These are phyloP conservation scores for Alternaria longipes DNA, from an alignment of 2,329 filamentous ascomycete genomes.

Conservation along the genomic window DNA sequence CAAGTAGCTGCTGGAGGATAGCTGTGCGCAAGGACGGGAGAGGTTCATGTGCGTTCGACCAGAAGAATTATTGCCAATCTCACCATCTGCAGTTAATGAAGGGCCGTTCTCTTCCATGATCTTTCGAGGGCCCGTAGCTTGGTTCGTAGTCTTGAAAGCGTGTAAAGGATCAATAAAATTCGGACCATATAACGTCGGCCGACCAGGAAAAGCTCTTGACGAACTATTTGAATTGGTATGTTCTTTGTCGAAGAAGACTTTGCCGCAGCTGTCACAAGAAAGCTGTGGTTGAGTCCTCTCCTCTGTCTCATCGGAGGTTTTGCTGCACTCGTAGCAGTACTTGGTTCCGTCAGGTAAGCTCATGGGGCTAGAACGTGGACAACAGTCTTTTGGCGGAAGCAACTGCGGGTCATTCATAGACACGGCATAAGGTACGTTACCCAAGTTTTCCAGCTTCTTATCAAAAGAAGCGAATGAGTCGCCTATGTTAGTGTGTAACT, in stretches of 20 bases:
- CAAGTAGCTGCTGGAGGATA: neutral
- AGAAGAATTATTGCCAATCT: neutral
- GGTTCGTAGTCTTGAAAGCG: neutral
- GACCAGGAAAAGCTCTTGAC: neutral
- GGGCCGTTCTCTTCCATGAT: neutral
- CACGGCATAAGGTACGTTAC: neutral
- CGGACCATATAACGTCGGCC: neutral
- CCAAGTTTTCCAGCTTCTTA: neutral
- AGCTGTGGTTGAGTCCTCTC: neutral
- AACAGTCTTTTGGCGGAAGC: neutral
- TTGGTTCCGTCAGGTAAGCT: neutral
- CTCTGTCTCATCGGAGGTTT: neutral
- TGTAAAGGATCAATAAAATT: neutral
- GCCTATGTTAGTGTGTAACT: neutral
- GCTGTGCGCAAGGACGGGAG: neutral
- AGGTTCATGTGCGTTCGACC: neutral
- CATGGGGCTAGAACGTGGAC: neutral
- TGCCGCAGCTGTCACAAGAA: neutral
- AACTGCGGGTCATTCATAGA: neutral
- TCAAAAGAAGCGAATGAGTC: neutral
- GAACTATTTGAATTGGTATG: neutral
- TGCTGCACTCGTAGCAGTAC: neutral
- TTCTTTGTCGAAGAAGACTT: neutral
- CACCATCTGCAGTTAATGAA: neutral
- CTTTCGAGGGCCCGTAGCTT: neutral